phyloP scores from a whole-genome alignment of 768 basidiomycete species.

The Amanita phalloides region DNA sequence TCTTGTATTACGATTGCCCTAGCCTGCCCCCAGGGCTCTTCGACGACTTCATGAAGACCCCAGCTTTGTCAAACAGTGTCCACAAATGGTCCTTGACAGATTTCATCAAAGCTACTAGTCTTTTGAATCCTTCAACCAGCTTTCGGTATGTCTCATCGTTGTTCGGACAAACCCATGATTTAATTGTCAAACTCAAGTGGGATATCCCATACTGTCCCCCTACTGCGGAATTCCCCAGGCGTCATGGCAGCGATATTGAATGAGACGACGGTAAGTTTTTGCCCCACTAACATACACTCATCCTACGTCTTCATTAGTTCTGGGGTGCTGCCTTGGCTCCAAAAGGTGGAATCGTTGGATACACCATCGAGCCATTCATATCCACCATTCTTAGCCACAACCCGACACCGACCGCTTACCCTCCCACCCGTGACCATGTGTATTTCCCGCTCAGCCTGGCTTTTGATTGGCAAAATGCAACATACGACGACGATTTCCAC shows the following conservation, averaged over 20 bases:
- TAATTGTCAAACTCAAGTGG: constrained; percentile 7
- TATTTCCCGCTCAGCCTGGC: constrained; percentile 18
- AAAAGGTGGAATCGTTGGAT: constrained; percentile 15
- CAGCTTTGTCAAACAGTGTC: constrained; percentile 19
- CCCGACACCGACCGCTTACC: constrained; percentile 30
- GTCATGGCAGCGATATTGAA: constrained; percentile 23
- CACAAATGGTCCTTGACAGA: constrained; percentile 21
- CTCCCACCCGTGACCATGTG: constrained; percentile 17
- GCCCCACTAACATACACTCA: neutral
- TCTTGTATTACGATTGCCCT: constrained; percentile 45
- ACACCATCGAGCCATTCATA: constrained; percentile 35
- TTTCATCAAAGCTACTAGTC: constrained; percentile 18
- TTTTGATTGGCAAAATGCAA: constrained; percentile 12
- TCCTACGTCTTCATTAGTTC: neutral
- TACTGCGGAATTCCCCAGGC: constrained; percentile 17
- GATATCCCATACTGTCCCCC: constrained; percentile 24
- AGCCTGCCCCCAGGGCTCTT: constrained; percentile 1
- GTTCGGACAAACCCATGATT: too few species aligned
- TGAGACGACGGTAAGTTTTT: constrained; percentile 21
- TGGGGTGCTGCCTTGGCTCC: neutral
- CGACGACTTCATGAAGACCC: constrained; percentile 14
- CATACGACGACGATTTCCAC: constrained; percentile 17
- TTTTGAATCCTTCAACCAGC: constrained; percentile 14
- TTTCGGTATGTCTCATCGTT: constrained; percentile 7
- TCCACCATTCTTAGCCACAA: constrained; percentile 26